phyloP scores from a whole-genome alignment of 1,139 yeast genomes.

The Geotrichum australiense region DNA sequence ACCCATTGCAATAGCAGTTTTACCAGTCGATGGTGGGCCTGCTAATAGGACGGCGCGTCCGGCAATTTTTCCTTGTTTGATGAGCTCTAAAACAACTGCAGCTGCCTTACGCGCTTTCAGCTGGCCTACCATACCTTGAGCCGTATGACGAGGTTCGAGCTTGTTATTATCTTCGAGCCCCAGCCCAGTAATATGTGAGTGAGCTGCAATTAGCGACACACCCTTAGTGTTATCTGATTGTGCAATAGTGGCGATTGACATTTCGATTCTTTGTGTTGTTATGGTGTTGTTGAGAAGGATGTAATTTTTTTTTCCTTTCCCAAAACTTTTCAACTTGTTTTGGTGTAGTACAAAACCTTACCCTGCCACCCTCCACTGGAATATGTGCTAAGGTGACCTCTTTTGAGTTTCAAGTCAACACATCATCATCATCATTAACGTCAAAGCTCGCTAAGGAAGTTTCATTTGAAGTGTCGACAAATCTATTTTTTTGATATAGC shows the following conservation, averaged over 20 bases:
- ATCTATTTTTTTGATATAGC: too few species aligned
- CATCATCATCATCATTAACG: too few species aligned
- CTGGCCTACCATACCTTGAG: constrained; percentile 99
- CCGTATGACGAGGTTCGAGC: constrained; percentile 67
- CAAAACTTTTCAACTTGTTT: constrained; percentile 1
- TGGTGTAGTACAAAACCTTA: constrained; percentile 1
- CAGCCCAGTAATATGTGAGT: constrained; percentile 90
- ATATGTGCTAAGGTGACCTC: background rate
- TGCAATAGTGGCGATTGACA: constrained; percentile 32
- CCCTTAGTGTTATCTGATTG: constrained; percentile 37
- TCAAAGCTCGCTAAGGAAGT: too few species aligned
- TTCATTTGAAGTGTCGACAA: too few species aligned
- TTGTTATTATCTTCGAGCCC: constrained; percentile 74
- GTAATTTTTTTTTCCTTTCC: background rate
- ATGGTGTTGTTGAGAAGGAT: background rate
- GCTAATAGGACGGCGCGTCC: constrained; percentile 95
- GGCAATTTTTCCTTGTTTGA: constrained; percentile 88
- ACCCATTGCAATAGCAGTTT: constrained; percentile 98
- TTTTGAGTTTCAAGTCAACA: too few species aligned
- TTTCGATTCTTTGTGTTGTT: background rate
- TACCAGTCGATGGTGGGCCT: constrained; percentile 98
- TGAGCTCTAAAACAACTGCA: constrained; percentile 88
- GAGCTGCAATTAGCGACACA: constrained; percentile 69
- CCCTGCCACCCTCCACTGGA: background rate
- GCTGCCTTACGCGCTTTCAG: constrained; percentile 91